Conservation (phyloP, 2,329 filamentous ascomycete species). For the Ilyonectria mors-panacis region DNA sequence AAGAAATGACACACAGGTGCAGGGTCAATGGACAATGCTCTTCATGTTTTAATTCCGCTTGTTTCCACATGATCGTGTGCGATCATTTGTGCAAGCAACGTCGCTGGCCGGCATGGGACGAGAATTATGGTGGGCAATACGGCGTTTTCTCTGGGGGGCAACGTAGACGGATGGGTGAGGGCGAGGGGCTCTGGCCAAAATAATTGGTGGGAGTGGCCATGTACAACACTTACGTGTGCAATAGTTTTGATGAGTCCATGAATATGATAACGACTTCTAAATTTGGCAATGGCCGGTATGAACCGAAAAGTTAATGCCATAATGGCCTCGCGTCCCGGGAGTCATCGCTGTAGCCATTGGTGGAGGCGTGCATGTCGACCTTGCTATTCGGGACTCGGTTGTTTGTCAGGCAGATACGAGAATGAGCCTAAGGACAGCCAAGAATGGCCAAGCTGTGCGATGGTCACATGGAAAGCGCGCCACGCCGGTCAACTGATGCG, state of each 20-base stretch:
- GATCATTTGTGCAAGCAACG: constrained; percentile 33
- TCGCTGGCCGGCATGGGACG: constrained; percentile 50
- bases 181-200: constrained; percentile 28
- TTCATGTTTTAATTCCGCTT: constrained; percentile 16
- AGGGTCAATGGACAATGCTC: not conserved
- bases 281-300: constrained; percentile 16
- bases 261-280: constrained; percentile 32
- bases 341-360: not conserved
- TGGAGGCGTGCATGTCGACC: not conserved
- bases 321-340: not conserved
- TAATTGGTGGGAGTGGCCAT: constrained; percentile 31
- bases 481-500: constrained; percentile 22
- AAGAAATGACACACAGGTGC: constrained; percentile 42
- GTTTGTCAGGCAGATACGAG: not conserved
- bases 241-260: constrained; percentile 45
- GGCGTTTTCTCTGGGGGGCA: constrained; percentile 38
- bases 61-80: constrained; percentile 24
- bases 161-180: constrained; percentile 15
- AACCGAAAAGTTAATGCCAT: constrained; percentile 6
- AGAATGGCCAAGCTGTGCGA: constrained; percentile 6
- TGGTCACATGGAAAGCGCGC: constrained; percentile 15
- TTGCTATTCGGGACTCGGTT: not conserved
- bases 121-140: constrained; percentile 31
- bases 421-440: constrained; percentile 5
- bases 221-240: constrained; percentile 38